Conservation (phyloP, 106 monocot genomes). For the Vanilla planifolia region DNA sequence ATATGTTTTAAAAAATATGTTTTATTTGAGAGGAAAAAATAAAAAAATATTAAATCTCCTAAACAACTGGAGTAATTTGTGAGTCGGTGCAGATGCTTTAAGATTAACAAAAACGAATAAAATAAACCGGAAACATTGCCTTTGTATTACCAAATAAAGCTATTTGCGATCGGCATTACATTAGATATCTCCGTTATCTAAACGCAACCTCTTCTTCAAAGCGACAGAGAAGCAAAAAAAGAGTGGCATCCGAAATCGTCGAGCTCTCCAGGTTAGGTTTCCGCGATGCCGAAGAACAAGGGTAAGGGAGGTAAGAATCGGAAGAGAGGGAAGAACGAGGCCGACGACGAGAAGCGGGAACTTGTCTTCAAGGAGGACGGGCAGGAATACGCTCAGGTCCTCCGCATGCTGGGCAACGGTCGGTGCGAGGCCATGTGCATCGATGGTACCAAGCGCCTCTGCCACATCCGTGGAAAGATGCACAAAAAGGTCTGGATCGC, state of each 20-base stretch:
- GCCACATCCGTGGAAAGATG: slow-evolving; percentile 28
- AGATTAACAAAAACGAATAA: no score
- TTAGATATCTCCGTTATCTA: no score
- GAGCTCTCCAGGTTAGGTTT: neutral
- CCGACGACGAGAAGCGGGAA: slow-evolving; percentile 30
- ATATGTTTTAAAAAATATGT: no score
- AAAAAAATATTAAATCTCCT: no score
- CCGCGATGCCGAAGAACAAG: slow-evolving; percentile 27
- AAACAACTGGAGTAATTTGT: no score
- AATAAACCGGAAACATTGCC: no score
- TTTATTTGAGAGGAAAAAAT: no score
- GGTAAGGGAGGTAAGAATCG: slow-evolving; percentile 31
- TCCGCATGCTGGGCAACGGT: slow-evolving; percentile 27
- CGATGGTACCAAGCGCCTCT: slow-evolving; percentile 26
- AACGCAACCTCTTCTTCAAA: neutral
- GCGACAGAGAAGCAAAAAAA: neutral
- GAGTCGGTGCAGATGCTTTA: no score
- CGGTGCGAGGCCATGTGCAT: slow-evolving; percentile 27
- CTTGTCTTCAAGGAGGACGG: slow-evolving; percentile 31
- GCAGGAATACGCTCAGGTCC: slow-evolving; percentile 25
- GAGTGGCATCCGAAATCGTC: neutral
- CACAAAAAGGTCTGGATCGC: slow-evolving; percentile 32
- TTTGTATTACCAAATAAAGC: no score
- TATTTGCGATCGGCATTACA: no score
- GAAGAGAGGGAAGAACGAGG: slow-evolving; percentile 30